Base-by-base conservation (phyloP, 1,139 yeast genomes). In the Saccharomyces uvarum region DNA sequence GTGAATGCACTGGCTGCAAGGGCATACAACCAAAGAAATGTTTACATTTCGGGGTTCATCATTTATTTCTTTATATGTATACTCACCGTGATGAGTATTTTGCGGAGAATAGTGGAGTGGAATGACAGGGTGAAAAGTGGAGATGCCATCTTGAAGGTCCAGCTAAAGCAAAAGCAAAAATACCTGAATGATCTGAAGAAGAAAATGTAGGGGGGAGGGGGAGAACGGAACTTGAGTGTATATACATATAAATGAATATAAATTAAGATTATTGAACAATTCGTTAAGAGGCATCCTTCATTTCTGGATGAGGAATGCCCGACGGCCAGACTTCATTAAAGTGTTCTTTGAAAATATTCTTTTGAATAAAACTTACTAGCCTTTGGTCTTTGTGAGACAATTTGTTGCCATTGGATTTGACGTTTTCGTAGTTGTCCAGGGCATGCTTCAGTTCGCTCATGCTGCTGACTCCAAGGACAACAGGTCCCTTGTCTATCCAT, bases 401-500 rank as follows among this genome's bases (percentile, higher is more conserved):
- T 3, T 68, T 63, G 4, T 71, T 70, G 3, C 64, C 64, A 50
- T 74, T 68, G 27, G 68, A 60, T 51, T 72, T 66, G 13, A 84
- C 82, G 13, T 64, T 63, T 75, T 82, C 75, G 65, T 80, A 86
- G 61, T 79, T 82, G 0, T 66, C 63, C n/a, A 86, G 71, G 0
- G 96, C 95, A 47, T 72, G 75, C 31, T 80, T 71, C 54, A 90
- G 76, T 65, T 90, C 97, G 2, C 68, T 69, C 2, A 84, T 66
- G 31, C 72, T 79, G 44, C 88, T 81, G 8, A 87, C 83, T 0
- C 97, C 97, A 54, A 89, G 72, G 2, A 89, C 95, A 3, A 89
- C 81, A 2, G 84, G 78, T 0, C 84, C 83, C 16, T 54, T 53
- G 4, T 62, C 63, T 28, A 75, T 61, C 87, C 93, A 87, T 52